Base-by-base conservation (phyloP, 2,329 filamentous ascomycete species). In the Cladosporium sp. region DNA sequence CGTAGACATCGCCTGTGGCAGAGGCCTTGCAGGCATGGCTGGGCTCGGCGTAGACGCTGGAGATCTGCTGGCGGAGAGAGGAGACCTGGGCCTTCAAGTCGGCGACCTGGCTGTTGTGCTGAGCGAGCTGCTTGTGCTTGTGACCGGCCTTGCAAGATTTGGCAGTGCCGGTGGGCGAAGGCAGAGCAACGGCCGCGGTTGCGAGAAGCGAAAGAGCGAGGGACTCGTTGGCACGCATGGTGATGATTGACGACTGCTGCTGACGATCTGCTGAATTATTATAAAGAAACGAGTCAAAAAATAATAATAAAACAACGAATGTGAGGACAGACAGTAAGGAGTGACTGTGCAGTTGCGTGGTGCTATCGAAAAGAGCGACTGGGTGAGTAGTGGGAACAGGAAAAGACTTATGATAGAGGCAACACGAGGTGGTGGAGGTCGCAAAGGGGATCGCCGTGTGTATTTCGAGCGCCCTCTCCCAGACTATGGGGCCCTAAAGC, bases 171-270 rank as follows among this genome's bases (percentile, higher is more conserved):
- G 34, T 56, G 60, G 30, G 23, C 23, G 60, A 53, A 32, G 60
- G 60, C 23, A 43, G 21, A 25, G 60, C 60, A 25, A 54, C 60
- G 23, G 60, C 60, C n/a, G 60, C 60, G 60, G 60, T 54, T 25
- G 60, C 34, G 25, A 63, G 60, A 43, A 63, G 60, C 49, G 60
- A 63, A 43, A 56, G 23, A 46, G 51, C 60, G 60, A 63, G 60
- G 30, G 60, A 63, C 60, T 63, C 60, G 25, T 63, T 32, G 26
- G 49, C 49, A 56, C 60, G 60, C 60, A 63, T 63, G 26, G 6
- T 54, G 51, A 28, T 8, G 48, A 18, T 25, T 16, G 49, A 30
- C 18, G 28, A 21, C 18, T n/a, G 21, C 39, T 46, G 39, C 39
- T 21, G 28, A 30, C 51, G 26, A 18, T 25, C 21, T 51, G 30